Evolutionary conservation across 116 monocot species (phyloP).

Genomic region (Iris pallida): DNA sequence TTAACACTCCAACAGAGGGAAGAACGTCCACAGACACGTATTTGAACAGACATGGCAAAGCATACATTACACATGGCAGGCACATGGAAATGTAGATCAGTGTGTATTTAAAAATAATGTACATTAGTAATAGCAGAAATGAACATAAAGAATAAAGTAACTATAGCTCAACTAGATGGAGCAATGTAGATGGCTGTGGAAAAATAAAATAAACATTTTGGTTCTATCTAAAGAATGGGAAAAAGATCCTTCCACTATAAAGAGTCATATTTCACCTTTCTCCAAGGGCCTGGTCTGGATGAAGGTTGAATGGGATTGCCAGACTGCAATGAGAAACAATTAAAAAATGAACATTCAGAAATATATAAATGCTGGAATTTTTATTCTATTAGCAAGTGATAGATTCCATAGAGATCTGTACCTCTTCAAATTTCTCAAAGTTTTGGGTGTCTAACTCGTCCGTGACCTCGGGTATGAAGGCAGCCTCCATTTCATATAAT

Average conservation of each 20-base stretch:
- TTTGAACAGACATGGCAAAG: too few species aligned
- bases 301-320: conserved; percentile 31
- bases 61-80: too few species aligned
- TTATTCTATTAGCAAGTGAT: conserved; percentile 1
- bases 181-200: not conserved
- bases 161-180: not conserved
- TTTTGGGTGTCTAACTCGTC: conserved; percentile 88
- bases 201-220: not conserved
- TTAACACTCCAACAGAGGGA: too few species aligned
- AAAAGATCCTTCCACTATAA: not conserved
- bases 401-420: conserved; percentile 8
- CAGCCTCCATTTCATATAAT: conserved; percentile 77
- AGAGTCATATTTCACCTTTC: conserved; percentile 44
- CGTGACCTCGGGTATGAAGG: conserved; percentile 76
- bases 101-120: not conserved
- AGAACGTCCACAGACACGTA: too few species aligned
- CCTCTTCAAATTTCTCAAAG: conserved; percentile 93
- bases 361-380: not conserved
- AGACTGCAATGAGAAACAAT: conserved; percentile 31
- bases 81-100: too few species aligned
- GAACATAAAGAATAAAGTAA: not conserved
- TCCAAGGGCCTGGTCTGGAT: conserved; percentile 75
- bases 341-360: not conserved
- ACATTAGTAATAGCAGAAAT: not conserved
- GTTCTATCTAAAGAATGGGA: not conserved